Evolutionary conservation across 768 basidiomycete genomes (phyloP), one percentile per base, ranked within the genome.

Genomic region (Tulasnella sp.): DNA sequence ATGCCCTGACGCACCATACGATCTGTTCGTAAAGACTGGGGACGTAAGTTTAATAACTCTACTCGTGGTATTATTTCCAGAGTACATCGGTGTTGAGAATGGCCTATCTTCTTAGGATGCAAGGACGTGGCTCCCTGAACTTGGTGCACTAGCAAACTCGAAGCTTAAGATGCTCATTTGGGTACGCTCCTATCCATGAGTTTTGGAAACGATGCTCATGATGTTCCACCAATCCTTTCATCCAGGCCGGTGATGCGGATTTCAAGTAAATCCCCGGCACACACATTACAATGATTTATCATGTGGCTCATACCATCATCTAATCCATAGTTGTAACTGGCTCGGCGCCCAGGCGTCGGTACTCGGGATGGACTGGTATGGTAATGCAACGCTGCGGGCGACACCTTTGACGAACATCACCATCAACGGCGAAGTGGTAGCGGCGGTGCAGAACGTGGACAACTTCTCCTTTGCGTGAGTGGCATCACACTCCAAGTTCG

Each of bases 401-500:
- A 70, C 64, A 53, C 71, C 72, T 13, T 72, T 75, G 15, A 75
- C 64, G 3, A 82, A 83, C 61, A 82, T 84, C 72, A 82, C 82
- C 0, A 75, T 84, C 26, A 54, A 74, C 38, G 80, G 77, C 1
- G 69, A 67, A 4, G 64, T 79, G 0, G 77, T 85, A 3, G 83
- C 80, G 0, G 78, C 81, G 0, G 74, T 83, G 17, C 77, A 81
- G 66, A 83, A 84, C 52, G 78, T 85, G 32, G 81, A 80, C 62
- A 81, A 82, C 60, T 84, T 84, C 66, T 73, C 79, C 0, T 85
- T 85, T 67, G 84, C 81, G 82, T 83, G 60, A 65, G 82, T 76
- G 23, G 8, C 21, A 19, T 1, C 49, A 21, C 30, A 32, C 42
- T 45, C 42, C 34, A 3, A 3, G 30, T 4, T 42, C 41, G 43